Evolutionary conservation across 768 basidiomycete species (phyloP), one percentile per base, ranked within the genome.

Genomic region (Hygrophoropsis aurantiaca): DNA sequence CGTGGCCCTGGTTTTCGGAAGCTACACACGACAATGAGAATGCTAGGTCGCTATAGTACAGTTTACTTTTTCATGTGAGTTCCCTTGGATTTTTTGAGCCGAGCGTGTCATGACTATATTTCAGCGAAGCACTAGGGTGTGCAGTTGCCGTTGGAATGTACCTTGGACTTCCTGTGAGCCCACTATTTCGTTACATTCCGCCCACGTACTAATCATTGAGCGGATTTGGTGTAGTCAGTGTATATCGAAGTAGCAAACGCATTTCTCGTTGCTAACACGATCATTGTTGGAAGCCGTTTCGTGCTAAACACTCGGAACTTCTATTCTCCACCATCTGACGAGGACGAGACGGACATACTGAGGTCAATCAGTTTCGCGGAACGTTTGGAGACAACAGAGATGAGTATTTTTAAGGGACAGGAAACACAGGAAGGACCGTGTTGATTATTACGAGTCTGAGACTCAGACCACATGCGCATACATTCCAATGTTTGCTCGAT

Each of bases 21-120:
- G 26, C 5, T 44, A 26, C 40, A 47, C 43, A 32, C 20, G 10
- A 44, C 41, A 16, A 47, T 47, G 46, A 42, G 21, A n/a, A 46
- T 32, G 18, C n/a, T 47, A 18, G 19, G 30, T 25, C 42, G 21
- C 30, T 44, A 47, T 24, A 47, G 43, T 15, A 34, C 41, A 20
- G 24, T 47, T 21, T 47, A 50, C 24, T 50, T 50, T 15, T 47
- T 50, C 24, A 15, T 47, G 49, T 50, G 26, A 47, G 49, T 5
- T 9, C 20, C 21, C 3, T 48, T 18, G 20, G 11, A 8, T 19
- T 24, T 19, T 30, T 25, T 6, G 26, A 38, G 15, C 13, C 16
- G 9, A 4, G 13, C 27, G 7, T 30, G 13, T 30, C 23, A 33
- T 11, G 33, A 19, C 18, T 10, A 3, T 46, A 5, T 30, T 24